A percentile compares a stretch with the other conserved stretches of the same genome.
Evolutionary conservation across 805 yeast species (phyloP).

Genomic region (Kodamaea nitidulidarum): DNA sequence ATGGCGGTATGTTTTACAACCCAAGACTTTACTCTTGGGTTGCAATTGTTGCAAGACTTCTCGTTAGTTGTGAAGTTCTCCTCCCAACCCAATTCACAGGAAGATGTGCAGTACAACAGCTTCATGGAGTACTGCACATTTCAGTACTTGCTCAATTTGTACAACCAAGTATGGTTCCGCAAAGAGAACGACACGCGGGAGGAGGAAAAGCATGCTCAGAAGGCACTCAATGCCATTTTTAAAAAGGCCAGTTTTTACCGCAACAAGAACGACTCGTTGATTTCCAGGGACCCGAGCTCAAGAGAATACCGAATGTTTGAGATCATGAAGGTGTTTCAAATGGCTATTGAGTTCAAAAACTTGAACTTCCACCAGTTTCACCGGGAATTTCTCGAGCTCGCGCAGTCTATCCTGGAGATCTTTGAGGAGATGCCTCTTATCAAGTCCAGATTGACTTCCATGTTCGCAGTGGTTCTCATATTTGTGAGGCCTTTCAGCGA

Average conservation of each 20-base stretch:
- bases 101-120: slow-evolving; percentile 19
- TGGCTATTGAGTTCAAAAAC: slow-evolving; percentile 23
- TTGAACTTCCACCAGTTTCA: slow-evolving; percentile 23
- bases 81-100: slow-evolving; percentile 21
- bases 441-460: slow-evolving; percentile 19
- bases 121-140: slow-evolving; percentile 28
- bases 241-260: slow-evolving; percentile 23
- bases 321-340: slow-evolving; percentile 16
- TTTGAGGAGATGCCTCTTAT: slow-evolving; percentile 8
- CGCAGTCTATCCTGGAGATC: slow-evolving; percentile 3
- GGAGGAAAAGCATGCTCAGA: slow-evolving; percentile 7
- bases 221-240: slow-evolving; percentile 14
- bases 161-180: slow-evolving; percentile 22
- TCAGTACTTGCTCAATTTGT: slow-evolving; percentile 20
- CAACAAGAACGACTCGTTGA: slow-evolving; percentile 18
- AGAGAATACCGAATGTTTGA: slow-evolving; percentile 4
- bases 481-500: slow-evolving; percentile 28
- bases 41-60: slow-evolving; percentile 4
- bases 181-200: slow-evolving; percentile 8
- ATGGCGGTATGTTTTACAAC: neutral
- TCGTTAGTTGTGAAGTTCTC: slow-evolving; percentile 14
- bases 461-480: slow-evolving; percentile 23
- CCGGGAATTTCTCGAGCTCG: slow-evolving; percentile 18
- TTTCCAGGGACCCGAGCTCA: slow-evolving; percentile 8
- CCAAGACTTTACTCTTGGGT: slow-evolving; percentile 3